Evolutionary conservation across 805 yeast genomes (phyloP).

Genomic region (Starmerella stigmatis): DNA sequence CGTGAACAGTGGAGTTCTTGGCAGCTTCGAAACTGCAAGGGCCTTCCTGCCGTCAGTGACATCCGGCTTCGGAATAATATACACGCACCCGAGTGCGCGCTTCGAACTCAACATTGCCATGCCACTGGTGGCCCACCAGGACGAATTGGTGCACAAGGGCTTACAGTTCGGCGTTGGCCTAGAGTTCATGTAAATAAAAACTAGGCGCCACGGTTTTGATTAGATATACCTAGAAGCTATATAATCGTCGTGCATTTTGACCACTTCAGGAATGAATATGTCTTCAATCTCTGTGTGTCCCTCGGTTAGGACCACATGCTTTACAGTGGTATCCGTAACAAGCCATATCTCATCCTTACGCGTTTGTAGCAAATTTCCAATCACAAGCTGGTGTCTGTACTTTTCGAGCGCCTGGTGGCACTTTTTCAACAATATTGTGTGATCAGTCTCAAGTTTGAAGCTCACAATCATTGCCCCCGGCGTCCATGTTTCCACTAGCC

Average conservation of each 20-base stretch:
- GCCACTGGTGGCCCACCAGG: conserved; percentile 45
- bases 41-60: conserved; percentile 40
- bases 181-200: conserved; percentile 38
- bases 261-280: conserved; percentile 66
- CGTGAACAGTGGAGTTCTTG: conserved; percentile 53
- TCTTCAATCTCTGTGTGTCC: conserved; percentile 58
- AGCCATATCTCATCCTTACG: conserved; percentile 82
- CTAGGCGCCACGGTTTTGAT: background rate
- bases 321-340: conserved; percentile 40
- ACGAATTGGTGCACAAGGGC: conserved; percentile 50
- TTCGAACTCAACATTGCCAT: conserved; percentile 56
- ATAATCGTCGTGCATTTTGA: conserved; percentile 55
- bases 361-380: conserved; percentile 84
- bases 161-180: conserved; percentile 57
- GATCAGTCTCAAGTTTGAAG: conserved; percentile 88
- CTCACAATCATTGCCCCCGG: conserved; percentile 89
- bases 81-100: conserved; percentile 54
- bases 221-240: conserved; percentile 28
- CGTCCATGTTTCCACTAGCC: conserved; percentile 89
- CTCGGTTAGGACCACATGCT: conserved; percentile 36
- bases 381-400: conserved; percentile 86
- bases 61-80: conserved; percentile 50
- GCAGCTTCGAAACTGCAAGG: conserved; percentile 21
- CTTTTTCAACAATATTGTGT: conserved; percentile 55
- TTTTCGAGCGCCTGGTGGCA: conserved; percentile 69